A percentile compares a stretch with the other conserved stretches of the same genome.
Evolutionary conservation across 495 filamentous ascomycete genomes (phyloP).

Genomic region (Penicillium argentinense): DNA sequence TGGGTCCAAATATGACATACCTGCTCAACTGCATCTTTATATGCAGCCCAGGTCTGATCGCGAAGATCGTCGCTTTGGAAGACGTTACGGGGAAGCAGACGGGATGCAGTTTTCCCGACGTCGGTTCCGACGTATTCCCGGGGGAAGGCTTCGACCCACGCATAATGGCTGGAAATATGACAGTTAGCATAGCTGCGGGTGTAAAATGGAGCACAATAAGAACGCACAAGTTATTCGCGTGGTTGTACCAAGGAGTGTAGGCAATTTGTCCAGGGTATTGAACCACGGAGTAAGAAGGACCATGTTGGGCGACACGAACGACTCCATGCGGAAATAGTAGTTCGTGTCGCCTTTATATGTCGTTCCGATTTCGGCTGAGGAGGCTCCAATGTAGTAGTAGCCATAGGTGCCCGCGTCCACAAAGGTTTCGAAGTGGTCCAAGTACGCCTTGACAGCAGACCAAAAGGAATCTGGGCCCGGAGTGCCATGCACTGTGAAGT

Average conservation of each 20-base stretch:
- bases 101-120: slow-evolving; percentile 13
- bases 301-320: slow-evolving; percentile 12
- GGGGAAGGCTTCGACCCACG: slow-evolving; percentile 6
- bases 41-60: slow-evolving; percentile 11
- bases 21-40: slow-evolving; percentile 8
- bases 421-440: slow-evolving; percentile 12
- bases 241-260: slow-evolving; percentile 12
- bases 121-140: slow-evolving; percentile 14
- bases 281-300: slow-evolving; percentile 12
- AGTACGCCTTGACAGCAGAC: slow-evolving; percentile 10
- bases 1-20: background rate
- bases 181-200: background rate
- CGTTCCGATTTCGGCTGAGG: slow-evolving; percentile 5
- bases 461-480: slow-evolving; percentile 13
- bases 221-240: slow-evolving; percentile 13
- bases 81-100: slow-evolving; percentile 10
- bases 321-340: slow-evolving; percentile 15
- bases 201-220: background rate
- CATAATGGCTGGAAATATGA: slow-evolving; percentile 4
- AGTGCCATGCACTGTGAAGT: slow-evolving; percentile 10
- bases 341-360: slow-evolving; percentile 10
- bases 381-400: slow-evolving; percentile 11
- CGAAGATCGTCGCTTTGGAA: slow-evolving; percentile 13
- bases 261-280: slow-evolving; percentile 7
- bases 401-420: slow-evolving; percentile 16